Evolutionary conservation across 768 basidiomycete species (phyloP).

Genomic region (Candolleomyces aberdarensis): DNA sequence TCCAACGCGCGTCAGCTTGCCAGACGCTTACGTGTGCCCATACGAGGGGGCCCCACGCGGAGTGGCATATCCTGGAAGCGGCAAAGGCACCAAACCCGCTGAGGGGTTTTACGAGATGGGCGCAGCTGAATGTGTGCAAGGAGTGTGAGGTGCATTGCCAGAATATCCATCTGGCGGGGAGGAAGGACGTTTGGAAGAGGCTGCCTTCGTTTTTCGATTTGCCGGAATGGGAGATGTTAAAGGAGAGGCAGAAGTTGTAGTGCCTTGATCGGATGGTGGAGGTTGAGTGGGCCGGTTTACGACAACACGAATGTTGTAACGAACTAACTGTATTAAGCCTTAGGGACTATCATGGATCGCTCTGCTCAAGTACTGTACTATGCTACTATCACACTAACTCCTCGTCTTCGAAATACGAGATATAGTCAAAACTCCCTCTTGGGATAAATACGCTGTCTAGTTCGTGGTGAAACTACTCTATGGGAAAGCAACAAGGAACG

Average conservation of each 20-base stretch:
- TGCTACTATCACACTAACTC: no score
- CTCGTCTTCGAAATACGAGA: no score
- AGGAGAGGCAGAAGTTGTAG: conserved; percentile 20
- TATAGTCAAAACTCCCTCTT: no score
- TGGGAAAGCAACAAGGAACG: no score
- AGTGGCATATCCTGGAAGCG: conserved; percentile 42
- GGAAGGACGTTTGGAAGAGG: conserved; percentile 37
- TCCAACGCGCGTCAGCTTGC: conserved; percentile 31
- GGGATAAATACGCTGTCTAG: no score
- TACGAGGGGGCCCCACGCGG: conserved; percentile 36
- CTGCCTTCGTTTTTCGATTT: conserved; percentile 38
- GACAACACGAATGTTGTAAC: no score
- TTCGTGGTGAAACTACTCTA: no score
- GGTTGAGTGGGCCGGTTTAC: no score
- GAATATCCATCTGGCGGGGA: conserved; percentile 27
- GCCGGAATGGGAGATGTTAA: conserved; percentile 34
- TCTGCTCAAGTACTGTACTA: no score
- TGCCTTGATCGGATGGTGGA: background rate
- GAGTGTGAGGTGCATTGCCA: conserved; percentile 30
- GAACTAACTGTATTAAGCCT: no score
- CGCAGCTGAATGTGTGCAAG: conserved; percentile 30
- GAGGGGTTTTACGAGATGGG: conserved; percentile 32
- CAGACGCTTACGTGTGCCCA: conserved; percentile 27
- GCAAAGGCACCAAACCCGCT: conserved; percentile 33
- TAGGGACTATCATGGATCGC: no score